Conservation (phyloP, 257 asterid genomes). For the Ballota nigra region DNA sequence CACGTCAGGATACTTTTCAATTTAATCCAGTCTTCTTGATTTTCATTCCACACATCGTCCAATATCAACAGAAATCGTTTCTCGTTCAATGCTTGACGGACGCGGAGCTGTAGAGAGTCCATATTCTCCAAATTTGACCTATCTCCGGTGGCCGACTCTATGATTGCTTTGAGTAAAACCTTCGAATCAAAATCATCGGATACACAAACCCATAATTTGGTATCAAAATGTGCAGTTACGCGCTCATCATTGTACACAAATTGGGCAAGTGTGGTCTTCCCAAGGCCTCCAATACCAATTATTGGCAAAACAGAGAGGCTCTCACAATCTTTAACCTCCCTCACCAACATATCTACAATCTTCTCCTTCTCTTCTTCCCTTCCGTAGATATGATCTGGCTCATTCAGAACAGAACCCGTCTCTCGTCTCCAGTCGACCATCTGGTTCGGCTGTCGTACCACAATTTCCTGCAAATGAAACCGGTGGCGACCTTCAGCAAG, state of each 20-base stretch:
- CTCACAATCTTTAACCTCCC: not conserved
- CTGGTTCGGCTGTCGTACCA: not conserved
- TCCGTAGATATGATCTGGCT: not conserved
- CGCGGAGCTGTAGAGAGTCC: not conserved
- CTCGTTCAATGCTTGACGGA: not conserved
- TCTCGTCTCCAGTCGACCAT: not conserved
- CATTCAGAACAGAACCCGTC: slow-evolving; percentile 18
- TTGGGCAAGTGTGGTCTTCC: slow-evolving; percentile 31
- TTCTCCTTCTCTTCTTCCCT: slow-evolving; percentile 3
- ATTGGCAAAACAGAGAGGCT: not conserved
- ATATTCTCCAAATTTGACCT: not conserved
- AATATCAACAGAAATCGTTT: not conserved
- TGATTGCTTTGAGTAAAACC: not conserved
- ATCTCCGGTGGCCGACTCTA: not conserved
- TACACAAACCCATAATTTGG: slow-evolving; percentile 26
- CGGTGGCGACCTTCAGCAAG: slow-evolving; percentile 23
- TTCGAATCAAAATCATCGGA: not conserved
- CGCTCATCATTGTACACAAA: slow-evolving; percentile 14
- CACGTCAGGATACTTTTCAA: not conserved
- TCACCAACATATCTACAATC: slow-evolving; percentile 22
- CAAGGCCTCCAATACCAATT: slow-evolving; percentile 20
- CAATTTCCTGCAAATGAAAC: slow-evolving; percentile 21
- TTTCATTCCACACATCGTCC: not conserved
- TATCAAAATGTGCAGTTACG: slow-evolving; percentile 14
- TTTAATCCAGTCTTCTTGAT: not conserved